These are phyloP conservation scores for Trichoderma sp. DNA, from an alignment of 2,329 filamentous ascomycete species.

Conservation along the genomic window DNA sequence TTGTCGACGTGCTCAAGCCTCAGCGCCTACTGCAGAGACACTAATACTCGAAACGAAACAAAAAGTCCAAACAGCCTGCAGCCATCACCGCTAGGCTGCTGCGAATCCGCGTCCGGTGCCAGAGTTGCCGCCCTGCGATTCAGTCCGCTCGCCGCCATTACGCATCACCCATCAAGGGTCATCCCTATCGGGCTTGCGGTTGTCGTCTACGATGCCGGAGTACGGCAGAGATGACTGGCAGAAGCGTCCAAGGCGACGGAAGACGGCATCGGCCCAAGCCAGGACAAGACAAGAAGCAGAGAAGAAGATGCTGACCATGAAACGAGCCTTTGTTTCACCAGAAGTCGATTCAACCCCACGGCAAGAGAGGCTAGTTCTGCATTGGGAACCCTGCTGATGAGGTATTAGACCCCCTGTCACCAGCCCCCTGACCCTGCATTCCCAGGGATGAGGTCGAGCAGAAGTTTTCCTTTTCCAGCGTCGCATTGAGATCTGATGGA, in stretches of 20 bases:
- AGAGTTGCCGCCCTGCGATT: slow-evolving; percentile 13
- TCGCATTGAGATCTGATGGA: slow-evolving; percentile 24
- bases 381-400: slow-evolving; percentile 8
- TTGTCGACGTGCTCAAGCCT: slow-evolving; percentile 11
- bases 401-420: slow-evolving; percentile 17
- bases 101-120: not conserved
- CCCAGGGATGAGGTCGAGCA: slow-evolving; percentile 14
- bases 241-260: no score
- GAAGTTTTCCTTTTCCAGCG: not conserved
- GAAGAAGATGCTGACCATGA: slow-evolving; percentile 24
- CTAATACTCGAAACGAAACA: not conserved
- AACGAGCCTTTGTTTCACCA: slow-evolving; percentile 30
- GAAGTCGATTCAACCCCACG: slow-evolving; percentile 20
- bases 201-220: no score
- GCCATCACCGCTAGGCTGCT: not conserved
- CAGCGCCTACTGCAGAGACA: slow-evolving; percentile 6
- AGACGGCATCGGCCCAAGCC: no score
- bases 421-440: slow-evolving; percentile 19
- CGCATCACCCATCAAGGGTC: not conserved
- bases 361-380: slow-evolving; percentile 22
- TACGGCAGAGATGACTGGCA: no score
- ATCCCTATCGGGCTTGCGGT: not conserved
- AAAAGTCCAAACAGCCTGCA: no score
- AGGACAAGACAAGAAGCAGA: not conserved
- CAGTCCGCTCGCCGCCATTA: slow-evolving; percentile 4